phyloP scores from a whole-genome alignment of 257 asterid species.

The Rhazya stricta region DNA sequence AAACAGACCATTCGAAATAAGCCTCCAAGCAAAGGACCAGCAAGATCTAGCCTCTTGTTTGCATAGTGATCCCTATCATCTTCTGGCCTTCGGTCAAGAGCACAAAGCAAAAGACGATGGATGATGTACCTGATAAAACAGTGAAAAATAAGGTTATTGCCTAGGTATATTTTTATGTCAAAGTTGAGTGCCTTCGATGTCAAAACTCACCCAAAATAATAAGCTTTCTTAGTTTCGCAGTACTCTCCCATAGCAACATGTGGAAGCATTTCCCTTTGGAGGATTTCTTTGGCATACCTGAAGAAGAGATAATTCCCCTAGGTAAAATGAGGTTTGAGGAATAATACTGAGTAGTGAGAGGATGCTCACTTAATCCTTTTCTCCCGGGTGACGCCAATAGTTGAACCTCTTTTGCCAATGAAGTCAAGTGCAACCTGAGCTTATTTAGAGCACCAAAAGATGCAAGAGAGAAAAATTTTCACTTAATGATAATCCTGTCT shows the following conservation, averaged over 20 bases:
- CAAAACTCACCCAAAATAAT: constrained; percentile 22
- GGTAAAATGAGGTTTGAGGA: neutral
- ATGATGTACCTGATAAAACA: constrained; percentile 17
- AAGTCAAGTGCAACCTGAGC: constrained; percentile 23
- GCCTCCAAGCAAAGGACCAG: constrained; percentile 28
- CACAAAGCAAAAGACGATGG: constrained; percentile 25
- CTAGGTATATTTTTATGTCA: neutral
- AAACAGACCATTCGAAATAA: constrained; percentile 21
- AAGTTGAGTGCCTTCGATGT: neutral
- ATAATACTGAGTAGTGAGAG: neutral
- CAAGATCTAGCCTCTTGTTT: constrained; percentile 26
- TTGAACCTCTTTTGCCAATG: constrained; percentile 22
- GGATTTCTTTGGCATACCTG: constrained; percentile 25
- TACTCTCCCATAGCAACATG: constrained; percentile 23
- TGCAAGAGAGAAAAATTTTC: neutral
- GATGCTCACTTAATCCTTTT: constrained; percentile 18
- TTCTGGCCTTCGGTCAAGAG: constrained; percentile 21
- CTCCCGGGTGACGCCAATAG: constrained; percentile 18
- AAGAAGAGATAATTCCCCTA: neutral
- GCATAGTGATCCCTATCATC: constrained; percentile 29
- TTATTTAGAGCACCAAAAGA: neutral
- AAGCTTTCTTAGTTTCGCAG: constrained; percentile 27
- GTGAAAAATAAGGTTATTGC: neutral
- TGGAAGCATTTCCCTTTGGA: constrained; percentile 27
- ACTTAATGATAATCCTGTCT: neutral